phyloP scores from a whole-genome alignment of 768 basidiomycete species.

The Amanita exitialis region DNA sequence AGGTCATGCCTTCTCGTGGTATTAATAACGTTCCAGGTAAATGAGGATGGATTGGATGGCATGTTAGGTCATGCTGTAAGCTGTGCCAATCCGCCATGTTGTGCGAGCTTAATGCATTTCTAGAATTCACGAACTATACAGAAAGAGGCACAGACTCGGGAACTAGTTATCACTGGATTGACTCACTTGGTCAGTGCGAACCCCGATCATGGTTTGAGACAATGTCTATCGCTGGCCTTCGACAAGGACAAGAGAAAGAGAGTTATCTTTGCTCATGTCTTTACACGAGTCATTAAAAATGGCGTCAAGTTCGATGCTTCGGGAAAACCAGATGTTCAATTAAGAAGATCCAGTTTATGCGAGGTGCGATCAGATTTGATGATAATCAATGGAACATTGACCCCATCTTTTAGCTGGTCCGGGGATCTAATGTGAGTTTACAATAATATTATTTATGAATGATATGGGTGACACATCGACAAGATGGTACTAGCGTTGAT shows the following conservation, averaged over 20 bases:
- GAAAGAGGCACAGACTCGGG: constrained; percentile 54
- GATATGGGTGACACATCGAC: neutral
- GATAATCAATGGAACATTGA: neutral
- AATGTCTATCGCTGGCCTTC: constrained; percentile 74
- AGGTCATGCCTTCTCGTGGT: neutral
- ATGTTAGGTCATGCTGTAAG: constrained; percentile 38
- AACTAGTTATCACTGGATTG: constrained; percentile 71
- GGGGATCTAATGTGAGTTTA: constrained; percentile 55
- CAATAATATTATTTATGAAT: neutral
- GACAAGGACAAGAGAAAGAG: constrained; percentile 61
- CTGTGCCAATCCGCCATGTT: constrained; percentile 23
- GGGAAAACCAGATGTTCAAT: constrained; percentile 36
- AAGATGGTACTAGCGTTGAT: constrained; percentile 76
- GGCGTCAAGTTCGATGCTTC: constrained; percentile 69
- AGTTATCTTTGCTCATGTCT: constrained; percentile 76
- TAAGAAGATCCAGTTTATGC: constrained; percentile 41
- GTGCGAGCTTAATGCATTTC: neutral
- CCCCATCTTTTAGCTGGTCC: constrained; percentile 45
- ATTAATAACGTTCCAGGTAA: constrained; percentile 19
- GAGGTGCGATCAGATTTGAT: constrained; percentile 33
- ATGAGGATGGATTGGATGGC: constrained; percentile 26
- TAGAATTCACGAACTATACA: constrained; percentile 24
- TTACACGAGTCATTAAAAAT: constrained; percentile 70
- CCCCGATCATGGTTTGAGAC: constrained; percentile 82
- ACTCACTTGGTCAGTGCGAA: constrained; percentile 78